These are phyloP conservation scores for Hypomontagnella submonticulosa DNA, from an alignment of 495 filamentous ascomycete species.

Conservation along the genomic window DNA sequence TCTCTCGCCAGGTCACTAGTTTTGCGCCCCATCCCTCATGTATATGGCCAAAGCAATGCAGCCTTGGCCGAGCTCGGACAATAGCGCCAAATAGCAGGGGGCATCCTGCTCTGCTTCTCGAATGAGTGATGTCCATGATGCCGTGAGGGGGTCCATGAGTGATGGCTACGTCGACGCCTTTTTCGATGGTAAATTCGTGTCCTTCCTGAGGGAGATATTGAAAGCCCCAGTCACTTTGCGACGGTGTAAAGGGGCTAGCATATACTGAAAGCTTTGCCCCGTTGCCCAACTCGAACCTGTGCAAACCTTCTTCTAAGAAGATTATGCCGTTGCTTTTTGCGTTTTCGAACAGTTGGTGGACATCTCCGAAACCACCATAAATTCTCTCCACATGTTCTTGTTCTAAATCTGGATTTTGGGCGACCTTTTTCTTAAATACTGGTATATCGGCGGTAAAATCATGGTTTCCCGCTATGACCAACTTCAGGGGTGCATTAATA, in stretches of 20 bases:
- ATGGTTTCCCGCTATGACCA: conserved; percentile 86
- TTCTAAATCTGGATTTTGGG: conserved; percentile 26
- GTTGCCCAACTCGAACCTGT: conserved; percentile 65
- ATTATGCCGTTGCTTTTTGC: conserved; percentile 64
- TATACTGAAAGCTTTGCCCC: conserved; percentile 73
- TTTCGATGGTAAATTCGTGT: conserved; percentile 59
- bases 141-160: conserved; percentile 78
- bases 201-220: conserved; percentile 65
- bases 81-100: conserved; percentile 66
- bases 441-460: conserved; percentile 75
- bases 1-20: conserved; percentile 65
- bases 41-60: conserved; percentile 82
- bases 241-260: conserved; percentile 75
- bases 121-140: conserved; percentile 62
- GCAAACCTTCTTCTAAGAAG: conserved; percentile 74
- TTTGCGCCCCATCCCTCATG: conserved; percentile 80
- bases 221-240: conserved; percentile 70
- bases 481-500: conserved; percentile 73
- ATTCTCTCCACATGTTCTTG: conserved; percentile 31
- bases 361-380: conserved; percentile 42
- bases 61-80: conserved; percentile 60
- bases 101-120: conserved; percentile 63
- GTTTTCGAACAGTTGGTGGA: conserved; percentile 40
- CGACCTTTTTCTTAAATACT: conserved; percentile 37
- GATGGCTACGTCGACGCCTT: conserved; percentile 70